Base-by-base conservation (phyloP, 305 asterid species). In the Rubia tinctorum region DNA sequence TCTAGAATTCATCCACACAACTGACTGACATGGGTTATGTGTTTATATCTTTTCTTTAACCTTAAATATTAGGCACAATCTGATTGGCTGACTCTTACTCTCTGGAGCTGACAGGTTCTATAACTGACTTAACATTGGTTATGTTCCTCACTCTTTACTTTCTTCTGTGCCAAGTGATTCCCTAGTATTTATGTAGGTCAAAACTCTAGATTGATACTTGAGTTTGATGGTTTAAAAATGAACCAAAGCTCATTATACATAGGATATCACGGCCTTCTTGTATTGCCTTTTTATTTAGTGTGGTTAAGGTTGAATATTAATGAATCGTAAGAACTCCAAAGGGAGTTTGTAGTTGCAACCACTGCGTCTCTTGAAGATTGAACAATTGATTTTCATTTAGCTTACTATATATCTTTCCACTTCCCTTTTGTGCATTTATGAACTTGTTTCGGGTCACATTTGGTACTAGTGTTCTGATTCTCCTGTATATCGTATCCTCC, bases 401-500 rank as follows among this genome's bases (percentile, higher is more conserved):
- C 55, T 49, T 18, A 11, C 4, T 47, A 3, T 13, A 13, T 47
- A 47, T 47, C 67, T 27, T 27, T 27, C 30, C 39, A 34, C 39
- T 34, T 34, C 39, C 39, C 39, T 34, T 34, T 34, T 34, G 5
- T 34, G 39, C 39, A 34, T 34, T 34, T 34, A 2, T 2, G 3
- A 34, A 34, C 68, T 53, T 40, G 4, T 10, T 39, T 6, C 17
- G 18, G 15, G 75, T 12, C 34, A 6, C 51, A 49, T 27, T 15
- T 43, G 63, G 49, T 51, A 23, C 51, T 43, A 75, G 75, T 60
- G n/a, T 73, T 44, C 73, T 72, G 64, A 75, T 39, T 62, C 66
- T 12, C 51, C 39, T 67, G 27, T 6, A n/a, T 55, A 25, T 56
- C 22, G 22, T 80, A 47, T 78, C 60, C 59, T 66, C 74, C 68